Conservation (phyloP, 495 filamentous ascomycete species). For the Aspergillus bridgeri region DNA sequence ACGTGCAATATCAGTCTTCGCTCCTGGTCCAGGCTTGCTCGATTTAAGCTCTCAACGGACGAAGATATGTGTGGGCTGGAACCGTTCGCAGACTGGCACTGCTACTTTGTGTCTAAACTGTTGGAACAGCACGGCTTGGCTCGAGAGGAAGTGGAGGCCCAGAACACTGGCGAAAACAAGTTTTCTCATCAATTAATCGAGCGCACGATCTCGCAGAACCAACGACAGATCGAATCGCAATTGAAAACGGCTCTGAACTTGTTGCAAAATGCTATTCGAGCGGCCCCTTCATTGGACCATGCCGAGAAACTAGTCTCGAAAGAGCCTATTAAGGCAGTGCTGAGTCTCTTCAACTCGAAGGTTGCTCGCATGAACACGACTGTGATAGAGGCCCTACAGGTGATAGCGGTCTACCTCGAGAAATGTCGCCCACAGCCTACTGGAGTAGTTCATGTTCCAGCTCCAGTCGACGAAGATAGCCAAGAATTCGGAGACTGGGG, state of each 20-base stretch:
- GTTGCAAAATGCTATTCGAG: conserved; percentile 48
- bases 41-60: conserved; percentile 65
- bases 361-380: conserved; percentile 33
- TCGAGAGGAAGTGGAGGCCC: conserved; percentile 58
- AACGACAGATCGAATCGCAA: conserved; percentile 57
- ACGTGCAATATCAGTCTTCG: conserved; percentile 80
- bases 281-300: conserved; percentile 30
- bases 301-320: conserved; percentile 35
- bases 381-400: conserved; percentile 34
- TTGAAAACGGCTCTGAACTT: conserved; percentile 52
- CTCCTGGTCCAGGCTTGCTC: conserved; percentile 74
- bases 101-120: conserved; percentile 53
- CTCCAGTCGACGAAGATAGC: conserved; percentile 56
- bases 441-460: conserved; percentile 8
- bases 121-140: conserved; percentile 56
- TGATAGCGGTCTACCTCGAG: conserved; percentile 35
- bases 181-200: conserved; percentile 52
- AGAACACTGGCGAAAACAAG: conserved; percentile 39
- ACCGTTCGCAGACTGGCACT: conserved; percentile 68
- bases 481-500: conserved; percentile 72
- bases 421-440: conserved; percentile 28
- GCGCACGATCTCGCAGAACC: conserved; percentile 55
- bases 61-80: conserved; percentile 50
- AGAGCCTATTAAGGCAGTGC: conserved; percentile 33
- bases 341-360: conserved; percentile 38